Percentiles rank a stretch among this genome's conserved stretches.
phyloP scores from a whole-genome alignment of 129 eudicot genomes.

The Tagetes erecta region DNA sequence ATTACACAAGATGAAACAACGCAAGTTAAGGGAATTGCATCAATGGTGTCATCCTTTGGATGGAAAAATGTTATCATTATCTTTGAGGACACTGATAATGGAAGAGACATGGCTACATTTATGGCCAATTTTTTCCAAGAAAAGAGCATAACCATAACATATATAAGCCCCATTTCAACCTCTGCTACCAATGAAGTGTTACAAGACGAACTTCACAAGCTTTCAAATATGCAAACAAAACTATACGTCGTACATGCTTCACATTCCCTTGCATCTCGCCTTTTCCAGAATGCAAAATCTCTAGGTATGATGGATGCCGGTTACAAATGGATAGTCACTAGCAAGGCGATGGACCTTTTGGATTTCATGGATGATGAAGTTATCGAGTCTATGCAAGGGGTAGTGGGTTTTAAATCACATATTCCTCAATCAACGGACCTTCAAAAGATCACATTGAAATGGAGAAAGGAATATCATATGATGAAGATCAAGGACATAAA shows the following conservation, averaged over 20 bases:
- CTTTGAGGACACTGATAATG: slow-evolving; percentile 37
- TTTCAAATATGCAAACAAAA: slow-evolving; percentile 31
- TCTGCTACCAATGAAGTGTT: slow-evolving; percentile 31
- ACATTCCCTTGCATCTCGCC: slow-evolving; percentile 34
- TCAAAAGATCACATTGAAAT: slow-evolving; percentile 21
- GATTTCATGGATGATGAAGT: slow-evolving; percentile 28
- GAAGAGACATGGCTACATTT: slow-evolving; percentile 19
- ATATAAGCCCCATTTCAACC: slow-evolving; percentile 34
- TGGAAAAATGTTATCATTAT: slow-evolving; percentile 35
- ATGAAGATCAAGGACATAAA: slow-evolving; percentile 19
- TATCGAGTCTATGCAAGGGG: slow-evolving; percentile 48
- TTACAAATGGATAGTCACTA: slow-evolving; percentile 61
- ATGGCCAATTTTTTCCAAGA: slow-evolving; percentile 21
- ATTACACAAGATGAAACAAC: slow-evolving; percentile 40
- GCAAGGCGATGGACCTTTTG: slow-evolving; percentile 35
- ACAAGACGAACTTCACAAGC: slow-evolving; percentile 36
- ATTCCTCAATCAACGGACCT: slow-evolving; percentile 38
- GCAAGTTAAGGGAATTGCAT: slow-evolving; percentile 37
- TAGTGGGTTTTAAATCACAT: slow-evolving; percentile 44
- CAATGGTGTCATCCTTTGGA: slow-evolving; percentile 33
- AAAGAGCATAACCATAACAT: slow-evolving; percentile 16
- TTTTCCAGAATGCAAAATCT: slow-evolving; percentile 31
- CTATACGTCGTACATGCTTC: slow-evolving; percentile 40
- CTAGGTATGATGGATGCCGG: slow-evolving; percentile 52
- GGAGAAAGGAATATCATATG: slow-evolving; percentile 26